phyloP scores from a whole-genome alignment of 1,284 basidiomycete genomes.

The Sanguinoderma infundibulare region DNA sequence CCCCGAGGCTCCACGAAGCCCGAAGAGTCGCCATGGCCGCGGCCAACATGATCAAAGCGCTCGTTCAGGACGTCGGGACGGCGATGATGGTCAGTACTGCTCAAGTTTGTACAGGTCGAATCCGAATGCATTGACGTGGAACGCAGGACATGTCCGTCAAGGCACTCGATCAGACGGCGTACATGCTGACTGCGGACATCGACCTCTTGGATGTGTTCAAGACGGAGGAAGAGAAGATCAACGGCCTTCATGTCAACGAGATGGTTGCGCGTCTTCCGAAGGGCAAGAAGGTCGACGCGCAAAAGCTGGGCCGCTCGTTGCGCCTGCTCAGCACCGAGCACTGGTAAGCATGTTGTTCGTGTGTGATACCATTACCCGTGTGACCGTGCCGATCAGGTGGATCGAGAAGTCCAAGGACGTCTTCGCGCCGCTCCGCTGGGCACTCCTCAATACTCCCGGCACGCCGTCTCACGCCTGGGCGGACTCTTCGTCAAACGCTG shows the following conservation, averaged over 20 bases:
- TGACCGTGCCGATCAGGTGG: neutral
- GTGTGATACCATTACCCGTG: neutral
- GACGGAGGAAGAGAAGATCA: neutral
- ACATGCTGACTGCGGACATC: conserved; percentile 2
- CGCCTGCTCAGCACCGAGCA: conserved; percentile 6
- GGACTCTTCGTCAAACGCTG: neutral
- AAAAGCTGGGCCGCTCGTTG: conserved; percentile 4
- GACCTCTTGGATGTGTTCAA: neutral
- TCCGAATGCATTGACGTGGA: neutral
- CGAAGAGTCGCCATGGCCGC: neutral
- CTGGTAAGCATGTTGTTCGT: neutral
- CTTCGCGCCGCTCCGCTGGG: conserved; percentile 5
- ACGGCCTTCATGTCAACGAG: conserved; percentile 3
- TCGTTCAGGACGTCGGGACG: conserved; percentile 3
- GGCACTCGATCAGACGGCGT: neutral
- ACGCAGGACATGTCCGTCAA: neutral
- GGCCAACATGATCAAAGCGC: conserved; percentile 6
- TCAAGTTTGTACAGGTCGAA: no score
- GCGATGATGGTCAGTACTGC: neutral
- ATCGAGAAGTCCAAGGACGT: neutral
- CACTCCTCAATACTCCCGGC: neutral
- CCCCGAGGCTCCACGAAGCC: neutral
- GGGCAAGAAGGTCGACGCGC: conserved; percentile 5
- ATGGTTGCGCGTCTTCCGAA: conserved; percentile 2
- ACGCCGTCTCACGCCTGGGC: neutral